Evolutionary conservation across 2,329 filamentous ascomycete species (phyloP).

Genomic region (Dothistroma septosporum): DNA sequence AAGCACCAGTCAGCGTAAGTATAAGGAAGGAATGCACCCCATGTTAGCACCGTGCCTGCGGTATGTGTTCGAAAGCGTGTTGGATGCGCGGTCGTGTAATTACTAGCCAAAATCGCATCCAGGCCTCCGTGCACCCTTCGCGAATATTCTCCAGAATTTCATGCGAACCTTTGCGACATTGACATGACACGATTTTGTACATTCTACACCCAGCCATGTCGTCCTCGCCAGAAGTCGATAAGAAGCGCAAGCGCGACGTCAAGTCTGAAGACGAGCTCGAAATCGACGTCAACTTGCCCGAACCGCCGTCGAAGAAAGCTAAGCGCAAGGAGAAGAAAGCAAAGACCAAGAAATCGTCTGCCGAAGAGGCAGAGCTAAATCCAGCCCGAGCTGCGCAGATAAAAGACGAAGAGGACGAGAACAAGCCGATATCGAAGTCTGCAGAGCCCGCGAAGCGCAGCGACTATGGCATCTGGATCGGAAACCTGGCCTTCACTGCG

Average conservation of each 20-base stretch:
- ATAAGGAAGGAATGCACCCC: not conserved
- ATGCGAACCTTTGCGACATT: not conserved
- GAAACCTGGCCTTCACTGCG: slow-evolving; percentile 82
- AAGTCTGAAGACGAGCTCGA: slow-evolving; percentile 61
- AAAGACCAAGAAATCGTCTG: slow-evolving; percentile 15
- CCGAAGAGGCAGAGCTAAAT: slow-evolving; percentile 8
- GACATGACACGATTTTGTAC: not conserved
- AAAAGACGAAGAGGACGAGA: slow-evolving; percentile 25
- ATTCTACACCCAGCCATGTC: slow-evolving; percentile 10
- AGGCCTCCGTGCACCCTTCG: not conserved
- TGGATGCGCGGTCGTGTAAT: slow-evolving; percentile 1
- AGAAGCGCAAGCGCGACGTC: slow-evolving; percentile 64
- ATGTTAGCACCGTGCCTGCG: not conserved
- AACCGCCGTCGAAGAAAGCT: slow-evolving; percentile 92
- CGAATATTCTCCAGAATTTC: slow-evolving; percentile 4
- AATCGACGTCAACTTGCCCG: slow-evolving; percentile 82
- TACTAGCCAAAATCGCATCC: not conserved
- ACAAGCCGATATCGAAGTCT: slow-evolving; percentile 16
- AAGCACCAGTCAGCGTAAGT: not conserved
- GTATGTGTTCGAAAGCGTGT: too few relatives aligned
- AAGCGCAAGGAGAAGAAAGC: slow-evolving; percentile 70
- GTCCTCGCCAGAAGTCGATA: slow-evolving; percentile 14
- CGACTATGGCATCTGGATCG: slow-evolving; percentile 87
- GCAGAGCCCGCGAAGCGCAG: slow-evolving; percentile 53
- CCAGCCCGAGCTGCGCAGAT: slow-evolving; percentile 10